Base-by-base conservation (phyloP, 2,329 filamentous ascomycete genomes). In the Monosporascus ibericus region DNA sequence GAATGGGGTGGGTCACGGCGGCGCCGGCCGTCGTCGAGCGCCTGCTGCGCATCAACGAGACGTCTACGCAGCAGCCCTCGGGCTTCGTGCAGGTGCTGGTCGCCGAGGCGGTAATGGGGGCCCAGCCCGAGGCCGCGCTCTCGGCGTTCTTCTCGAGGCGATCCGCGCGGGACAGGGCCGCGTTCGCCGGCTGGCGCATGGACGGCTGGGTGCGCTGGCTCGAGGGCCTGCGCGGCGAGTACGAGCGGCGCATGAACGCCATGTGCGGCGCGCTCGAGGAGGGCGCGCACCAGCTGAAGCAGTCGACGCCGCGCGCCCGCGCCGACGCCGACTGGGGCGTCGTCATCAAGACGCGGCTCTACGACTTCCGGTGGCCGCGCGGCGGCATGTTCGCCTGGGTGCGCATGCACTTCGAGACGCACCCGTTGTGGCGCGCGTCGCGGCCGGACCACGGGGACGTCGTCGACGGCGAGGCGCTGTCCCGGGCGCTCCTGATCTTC, bases 381-480 rank as follows among this genome's bases (percentile, higher is more conserved):
- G 92, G 86, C 37, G 92, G 92, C 65, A 96, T 96, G 91, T 96
- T 96, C 68, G 71, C 95, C 52, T 96, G 92, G 92, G 63, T 95
- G 3, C 78, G 81, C 52, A 71, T 94, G 55, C 78, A 84, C 65
- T 87, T 91, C 61, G 80, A 86, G 51, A 74, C 76, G 2, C 91
- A 96, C 65, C 89, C 90, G 14, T 76, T 95, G 15, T 85, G 75
- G 66, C 63, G 67, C 49, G 67, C 67, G 42, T 8, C 42, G 42
- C 42, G 3, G 57, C 62, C n/a, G 57, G 68, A 6, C 22, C 14
- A 5, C 42, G 22, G 42, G 22, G 20, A 60, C 18, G 68, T 81
- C 38, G 72, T 87, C 20, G 72, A 78, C 48, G 76, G 79, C 0
- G 66, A 78, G 9, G 72, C 76, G 24, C 76, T 95, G 1, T 75